Base-by-base conservation (phyloP, 208 protist genomes). In the Tritrichomonas foetus region DNA sequence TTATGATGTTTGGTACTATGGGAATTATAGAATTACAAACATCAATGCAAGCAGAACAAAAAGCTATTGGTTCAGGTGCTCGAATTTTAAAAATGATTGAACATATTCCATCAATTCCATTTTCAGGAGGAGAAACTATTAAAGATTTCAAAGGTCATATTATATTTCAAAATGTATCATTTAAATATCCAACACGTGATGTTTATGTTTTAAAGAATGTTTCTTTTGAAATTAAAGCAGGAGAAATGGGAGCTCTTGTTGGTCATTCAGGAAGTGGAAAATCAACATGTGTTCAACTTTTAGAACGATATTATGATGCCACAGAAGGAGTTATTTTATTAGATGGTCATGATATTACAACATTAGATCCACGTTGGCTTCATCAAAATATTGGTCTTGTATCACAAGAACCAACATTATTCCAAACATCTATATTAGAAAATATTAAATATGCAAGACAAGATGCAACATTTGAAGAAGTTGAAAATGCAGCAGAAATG, bases 391-490 rank as follows among this genome's bases (percentile, higher is more conserved):
- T 99, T 84, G 98, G 97, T 27, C 96, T 99, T 33, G 97, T 99
- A 39, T 97, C 97, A n/a, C 98, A 99, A 95, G 98, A 99, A 95
- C 97, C 97, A 25, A 96, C 98, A 30, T 96, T 99, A 11, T 99
- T 99, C 95, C 47, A 84, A 25, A 93, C 75, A 36, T 95, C 94
- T 0, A 94, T 96, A 13, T 16, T 55, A 30, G 93, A 96, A 3
- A 96, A 96, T 69, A 96, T 96, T 44, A 93, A 94, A 3, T 96
- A 95, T 39, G 95, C 95, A 39, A 66, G 94, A 0, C 47, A 82
- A 33, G 78, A 95, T 55, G 89, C 95, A 53, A 57, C 78, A 57
- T 22, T 47, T 0, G 8, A 44, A 57, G 16, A 57, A 30, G 57
- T 89, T 30, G 47, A 57, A 33, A 39, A 89, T 27, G 78, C 78